Conservation (phyloP, 441 rosid genomes). For the Macaranga tanarius region DNA sequence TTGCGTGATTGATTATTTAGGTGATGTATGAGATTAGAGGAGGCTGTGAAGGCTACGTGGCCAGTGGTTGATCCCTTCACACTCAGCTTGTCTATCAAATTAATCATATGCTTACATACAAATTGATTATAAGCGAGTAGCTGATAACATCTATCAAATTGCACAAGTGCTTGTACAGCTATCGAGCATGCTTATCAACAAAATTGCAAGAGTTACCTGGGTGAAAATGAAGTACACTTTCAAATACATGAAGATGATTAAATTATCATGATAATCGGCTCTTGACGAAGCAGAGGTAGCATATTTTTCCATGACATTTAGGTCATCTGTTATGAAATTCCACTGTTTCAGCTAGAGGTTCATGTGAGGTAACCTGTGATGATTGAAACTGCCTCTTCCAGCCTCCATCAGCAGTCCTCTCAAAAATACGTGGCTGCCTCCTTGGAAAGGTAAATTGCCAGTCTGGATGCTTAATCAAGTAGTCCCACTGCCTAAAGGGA, state of each 20-base stretch:
- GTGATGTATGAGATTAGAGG: background rate
- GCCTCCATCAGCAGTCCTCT: conserved; percentile 50
- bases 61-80: background rate
- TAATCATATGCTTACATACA: background rate
- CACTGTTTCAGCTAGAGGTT: background rate
- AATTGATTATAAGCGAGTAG: too few species aligned
- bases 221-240: background rate
- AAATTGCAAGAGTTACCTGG: background rate
- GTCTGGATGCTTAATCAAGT: conserved; percentile 53
- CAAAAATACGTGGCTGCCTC: conserved; percentile 57
- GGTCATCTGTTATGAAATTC: background rate
- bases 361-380: background rate
- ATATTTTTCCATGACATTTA: background rate
- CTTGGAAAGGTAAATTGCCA: conserved; percentile 61
- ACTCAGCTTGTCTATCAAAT: background rate
- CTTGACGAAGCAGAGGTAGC: too few species aligned
- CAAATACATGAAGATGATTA: background rate
- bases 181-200: background rate
- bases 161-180: background rate
- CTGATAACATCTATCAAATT: background rate
- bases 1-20: background rate
- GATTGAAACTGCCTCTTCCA: conserved; percentile 47
- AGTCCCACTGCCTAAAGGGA: conserved; percentile 58
- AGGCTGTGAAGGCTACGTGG: background rate
- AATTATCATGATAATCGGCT: background rate